Evolutionary conservation across 768 basidiomycete species (phyloP), one percentile per base, ranked within the genome.

Genomic region (Psilocybe sp.): DNA sequence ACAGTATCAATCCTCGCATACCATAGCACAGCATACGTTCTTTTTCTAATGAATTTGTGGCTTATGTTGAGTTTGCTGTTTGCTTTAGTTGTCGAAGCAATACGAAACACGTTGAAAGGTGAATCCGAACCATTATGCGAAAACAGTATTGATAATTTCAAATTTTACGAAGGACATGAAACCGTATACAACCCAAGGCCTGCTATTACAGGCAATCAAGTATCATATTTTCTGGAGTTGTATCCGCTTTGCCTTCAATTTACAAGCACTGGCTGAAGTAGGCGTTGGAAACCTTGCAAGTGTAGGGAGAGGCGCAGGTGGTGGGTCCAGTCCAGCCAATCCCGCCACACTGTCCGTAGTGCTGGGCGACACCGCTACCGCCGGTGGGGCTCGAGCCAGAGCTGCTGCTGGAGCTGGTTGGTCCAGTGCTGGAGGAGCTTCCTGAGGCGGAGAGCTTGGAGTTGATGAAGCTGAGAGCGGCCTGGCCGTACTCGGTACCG

Each of bases 401-500:
- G 11, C 54, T 48, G 8, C 55, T 34, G 12, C 47, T 18, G 4
- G 50, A 20, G 36, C 43, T 43, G 15, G 47, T 31, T n/a, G 39
- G 14, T 28, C 23, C 23, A 28, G 23, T 4, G 23, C 23, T 28
- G 5, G n/a, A n/a, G n/a, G n/a, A n/a, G n/a, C 39, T 44, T 14
- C 47, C 55, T 5, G 47, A 36, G 23, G 67, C 60, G 49, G 56
- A 61, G 20, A 67, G 59, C 52, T 63, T 58, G 52, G 54, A 50
- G 49, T 62, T 61, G 42, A 68, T 61, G 54, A 68, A 68, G 2
- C 65, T 55, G 43, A 68, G 54, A 4, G 66, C 66, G 19, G 47
- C 56, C 23, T 60, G 49, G 40, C 67, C 67, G 50, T 69, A 69
- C 51, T 64, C 63, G 15, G 51, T 61, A 2, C 62, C 67, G 40